Evolutionary conservation across 2,329 filamentous ascomycete genomes (phyloP), one percentile per base, ranked within the genome.

Genomic region (Xylaria sp.): DNA sequence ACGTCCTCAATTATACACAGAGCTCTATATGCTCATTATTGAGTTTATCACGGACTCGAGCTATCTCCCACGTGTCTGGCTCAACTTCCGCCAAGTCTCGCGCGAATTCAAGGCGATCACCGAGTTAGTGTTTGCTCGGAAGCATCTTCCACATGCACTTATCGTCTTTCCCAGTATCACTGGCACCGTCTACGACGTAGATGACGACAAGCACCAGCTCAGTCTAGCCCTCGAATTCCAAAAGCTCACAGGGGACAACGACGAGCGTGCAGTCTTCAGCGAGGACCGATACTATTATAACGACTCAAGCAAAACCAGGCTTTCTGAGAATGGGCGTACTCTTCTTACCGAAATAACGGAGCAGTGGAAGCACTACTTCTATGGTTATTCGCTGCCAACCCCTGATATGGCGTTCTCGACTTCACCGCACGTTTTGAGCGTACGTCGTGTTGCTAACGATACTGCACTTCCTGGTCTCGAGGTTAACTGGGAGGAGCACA

Each of bases 401-500:
- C 54, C 54, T 25, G 15, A 41, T 23, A 57, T 34, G 37, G 34
- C 54, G 5, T 23, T 48, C 48, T 34, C 58, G 15, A 61, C 25
- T 23, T 20, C 58, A 37, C 44, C 44, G 51, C 44, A 51, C 28
- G 15, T 34, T 23, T 20, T 51, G 20, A 34, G 28, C 18, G 58
- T 61, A n/a, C 9, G n/a, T 41, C 10, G 34, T 2, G 6, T 57
- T 41, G n/a, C 25, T 15, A 57, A 57, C 10, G 54, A 57, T 8
- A 57, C 54, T 41, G 54, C 54, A 10, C 54, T 57, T 41, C 54
- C 54, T 25, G 54, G 54, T 25, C 54, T 57, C n/a, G 54, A 57
- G 34, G 54, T 41, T 23, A 23, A 41, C 20, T 57, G 34, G 54
- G 54, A 57, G 34, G n/a, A 18, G n/a, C 54, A 41, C 34, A 15